A percentile compares a stretch with the other conserved stretches of the same genome.
Conservation (phyloP, 371 early-diverging fungal genomes). For the Fennellomyces sp. region DNA sequence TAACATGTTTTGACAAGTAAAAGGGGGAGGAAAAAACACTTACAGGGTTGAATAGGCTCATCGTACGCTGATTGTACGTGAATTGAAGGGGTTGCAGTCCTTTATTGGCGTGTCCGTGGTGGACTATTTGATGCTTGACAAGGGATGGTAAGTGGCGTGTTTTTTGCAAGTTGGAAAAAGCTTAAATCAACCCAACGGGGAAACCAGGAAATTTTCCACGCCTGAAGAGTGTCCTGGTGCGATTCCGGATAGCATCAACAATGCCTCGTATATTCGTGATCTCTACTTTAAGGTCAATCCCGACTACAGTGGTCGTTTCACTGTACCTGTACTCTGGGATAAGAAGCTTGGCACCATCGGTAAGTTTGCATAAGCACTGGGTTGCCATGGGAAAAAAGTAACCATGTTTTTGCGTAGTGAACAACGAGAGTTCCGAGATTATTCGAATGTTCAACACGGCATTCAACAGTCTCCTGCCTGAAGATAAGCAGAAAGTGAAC, state of each 20-base stretch:
- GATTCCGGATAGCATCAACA: constrained; percentile 77
- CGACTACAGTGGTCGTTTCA: constrained; percentile 79
- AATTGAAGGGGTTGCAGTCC: constrained; percentile 84
- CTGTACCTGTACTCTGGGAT: constrained; percentile 92
- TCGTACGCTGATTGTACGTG: constrained; percentile 83
- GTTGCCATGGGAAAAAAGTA: too few species aligned
- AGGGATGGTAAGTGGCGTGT: constrained; percentile 67
- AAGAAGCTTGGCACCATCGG: constrained; percentile 89
- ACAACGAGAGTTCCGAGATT: constrained; percentile 96
- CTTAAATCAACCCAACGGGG: background rate
- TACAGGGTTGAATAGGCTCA: constrained; percentile 63
- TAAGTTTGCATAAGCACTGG: constrained; percentile 20
- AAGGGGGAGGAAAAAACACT: background rate
- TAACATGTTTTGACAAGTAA: too few species aligned
- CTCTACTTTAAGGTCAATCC: constrained; percentile 90
- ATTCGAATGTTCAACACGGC: constrained; percentile 92
- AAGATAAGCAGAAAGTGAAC: constrained; percentile 64
- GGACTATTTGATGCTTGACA: constrained; percentile 75
- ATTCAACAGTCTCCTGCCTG: constrained; percentile 75
- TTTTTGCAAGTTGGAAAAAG: background rate
- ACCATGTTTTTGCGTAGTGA: too few species aligned
- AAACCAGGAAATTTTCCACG: constrained; percentile 63
- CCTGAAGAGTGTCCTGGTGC: constrained; percentile 78
- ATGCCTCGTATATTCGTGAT: constrained; percentile 76
- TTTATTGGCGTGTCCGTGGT: constrained; percentile 85